Evolutionary conservation across 2,329 filamentous ascomycete species (phyloP).

Genomic region (Sordariomycetes sp.): DNA sequence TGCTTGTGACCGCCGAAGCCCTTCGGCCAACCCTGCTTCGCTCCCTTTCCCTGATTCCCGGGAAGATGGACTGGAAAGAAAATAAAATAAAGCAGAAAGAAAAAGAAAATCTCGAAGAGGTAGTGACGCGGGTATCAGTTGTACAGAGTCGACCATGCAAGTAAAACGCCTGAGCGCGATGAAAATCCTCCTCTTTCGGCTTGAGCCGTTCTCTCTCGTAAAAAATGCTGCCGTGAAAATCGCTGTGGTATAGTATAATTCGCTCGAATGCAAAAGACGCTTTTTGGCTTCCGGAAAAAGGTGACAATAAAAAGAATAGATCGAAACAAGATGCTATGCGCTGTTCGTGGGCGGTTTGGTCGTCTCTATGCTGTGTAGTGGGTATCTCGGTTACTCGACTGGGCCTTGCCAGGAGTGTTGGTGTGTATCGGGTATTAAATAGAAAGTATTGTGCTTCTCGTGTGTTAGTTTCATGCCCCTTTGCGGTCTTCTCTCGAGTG

Average conservation of each 20-base stretch:
- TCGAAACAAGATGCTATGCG: neutral
- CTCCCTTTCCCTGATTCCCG: too few species aligned
- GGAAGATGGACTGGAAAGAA: too few species aligned
- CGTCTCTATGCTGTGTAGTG: slow-evolving; percentile 3
- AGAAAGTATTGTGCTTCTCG: neutral
- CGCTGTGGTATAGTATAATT: neutral
- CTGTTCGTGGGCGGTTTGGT: neutral
- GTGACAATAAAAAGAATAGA: neutral
- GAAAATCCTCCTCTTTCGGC: neutral
- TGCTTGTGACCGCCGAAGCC: too few species aligned
- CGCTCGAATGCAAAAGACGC: neutral
- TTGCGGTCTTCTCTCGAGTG: too few species aligned
- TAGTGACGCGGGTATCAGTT: too few species aligned
- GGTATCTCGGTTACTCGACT: slow-evolving; percentile 5
- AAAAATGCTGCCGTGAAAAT: neutral
- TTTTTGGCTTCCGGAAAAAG: neutral
- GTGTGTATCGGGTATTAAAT: slow-evolving; percentile 1
- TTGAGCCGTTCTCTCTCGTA: neutral
- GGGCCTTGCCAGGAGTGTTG: slow-evolving; percentile 5
- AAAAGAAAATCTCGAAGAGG: too few species aligned
- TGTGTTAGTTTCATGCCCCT: neutral
- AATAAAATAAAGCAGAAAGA: too few species aligned
- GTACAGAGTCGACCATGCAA: neutral
- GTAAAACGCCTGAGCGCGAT: neutral
- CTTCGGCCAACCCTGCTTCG: too few species aligned